Conservation (phyloP, 1,284 basidiomycete species). For the Melampsora occidentalis region DNA sequence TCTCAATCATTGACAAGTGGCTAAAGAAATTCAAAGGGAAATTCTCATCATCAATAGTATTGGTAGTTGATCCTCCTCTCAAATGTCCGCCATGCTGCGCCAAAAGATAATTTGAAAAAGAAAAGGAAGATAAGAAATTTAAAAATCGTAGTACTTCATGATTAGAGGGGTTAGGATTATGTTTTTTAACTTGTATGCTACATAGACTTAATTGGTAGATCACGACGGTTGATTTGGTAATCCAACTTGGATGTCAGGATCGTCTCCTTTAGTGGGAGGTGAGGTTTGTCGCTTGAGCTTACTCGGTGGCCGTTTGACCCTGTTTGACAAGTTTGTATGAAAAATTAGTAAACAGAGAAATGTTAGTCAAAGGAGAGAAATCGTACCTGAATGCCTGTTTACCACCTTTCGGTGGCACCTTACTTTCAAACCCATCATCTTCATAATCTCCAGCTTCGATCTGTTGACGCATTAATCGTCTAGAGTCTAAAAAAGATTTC, state of each 20-base stretch:
- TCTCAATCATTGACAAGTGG: too few species aligned
- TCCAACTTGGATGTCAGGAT: constrained; percentile 3
- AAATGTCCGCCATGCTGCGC: too few species aligned
- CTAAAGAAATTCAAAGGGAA: too few species aligned
- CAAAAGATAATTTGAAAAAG: too few species aligned
- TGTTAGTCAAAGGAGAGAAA: background rate
- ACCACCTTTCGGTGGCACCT: constrained; percentile 43
- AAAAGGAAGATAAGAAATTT: too few species aligned
- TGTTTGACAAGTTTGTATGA: background rate
- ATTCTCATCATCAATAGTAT: too few species aligned
- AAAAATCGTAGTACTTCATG: too few species aligned
- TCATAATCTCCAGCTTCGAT: constrained; percentile 43
- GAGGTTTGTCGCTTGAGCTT: background rate
- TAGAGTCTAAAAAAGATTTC: constrained; percentile 11
- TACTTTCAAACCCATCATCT: constrained; percentile 44
- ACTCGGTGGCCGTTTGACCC: constrained; percentile 4
- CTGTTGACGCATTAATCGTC: constrained; percentile 23
- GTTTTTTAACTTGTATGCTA: too few species aligned
- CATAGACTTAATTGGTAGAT: background rate
- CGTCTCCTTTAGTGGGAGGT: background rate
- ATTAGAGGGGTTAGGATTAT: too few species aligned
- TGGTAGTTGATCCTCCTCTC: too few species aligned
- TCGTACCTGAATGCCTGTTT: constrained; percentile 40
- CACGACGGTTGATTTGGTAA: background rate
- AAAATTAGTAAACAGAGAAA: background rate